Evolutionary conservation across 2,329 filamentous ascomycete genomes (phyloP).

Genomic region (Fusarium sp.): DNA sequence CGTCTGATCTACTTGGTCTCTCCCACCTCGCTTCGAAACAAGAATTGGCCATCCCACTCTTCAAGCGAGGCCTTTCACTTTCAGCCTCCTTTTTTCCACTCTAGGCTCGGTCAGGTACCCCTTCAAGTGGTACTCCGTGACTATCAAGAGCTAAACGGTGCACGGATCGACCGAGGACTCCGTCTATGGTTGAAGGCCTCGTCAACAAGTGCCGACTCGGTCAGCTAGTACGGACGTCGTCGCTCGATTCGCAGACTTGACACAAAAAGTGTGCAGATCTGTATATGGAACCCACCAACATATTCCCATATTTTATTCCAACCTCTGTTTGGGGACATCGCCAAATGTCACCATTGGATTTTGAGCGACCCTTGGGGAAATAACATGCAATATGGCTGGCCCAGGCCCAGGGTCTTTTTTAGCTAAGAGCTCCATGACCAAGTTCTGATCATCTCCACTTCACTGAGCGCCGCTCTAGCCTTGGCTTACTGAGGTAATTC

Average conservation of each 20-base stretch:
- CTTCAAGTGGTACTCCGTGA: conserved; percentile 27
- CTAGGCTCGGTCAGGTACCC: conserved; percentile 28
- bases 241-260: conserved; percentile 10
- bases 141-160: conserved; percentile 25
- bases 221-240: conserved; percentile 10
- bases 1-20: background rate
- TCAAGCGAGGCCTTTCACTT: conserved; percentile 29
- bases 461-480: conserved; percentile 25
- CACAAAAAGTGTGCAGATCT: conserved; percentile 10
- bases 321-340: background rate
- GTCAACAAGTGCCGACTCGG: conserved; percentile 35
- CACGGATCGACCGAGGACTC: conserved; percentile 31
- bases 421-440: conserved; percentile 5
- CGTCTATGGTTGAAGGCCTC: conserved; percentile 15
- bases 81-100: conserved; percentile 30
- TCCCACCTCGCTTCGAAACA: conserved; percentile 27
- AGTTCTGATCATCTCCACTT: conserved; percentile 22
- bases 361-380: conserved; percentile 4
- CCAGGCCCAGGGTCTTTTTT: conserved; percentile 26
- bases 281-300: background rate
- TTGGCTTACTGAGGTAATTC: conserved; percentile 5
- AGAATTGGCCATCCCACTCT: conserved; percentile 24
- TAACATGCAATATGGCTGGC: conserved; percentile 24
- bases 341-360: conserved; percentile 34
- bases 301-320: conserved; percentile 9